A percentile compares a stretch with the other conserved stretches of the same genome.
These are phyloP conservation scores for Aspergillus carbonarius DNA, from an alignment of 2,329 filamentous ascomycete species.

Conservation along the genomic window DNA sequence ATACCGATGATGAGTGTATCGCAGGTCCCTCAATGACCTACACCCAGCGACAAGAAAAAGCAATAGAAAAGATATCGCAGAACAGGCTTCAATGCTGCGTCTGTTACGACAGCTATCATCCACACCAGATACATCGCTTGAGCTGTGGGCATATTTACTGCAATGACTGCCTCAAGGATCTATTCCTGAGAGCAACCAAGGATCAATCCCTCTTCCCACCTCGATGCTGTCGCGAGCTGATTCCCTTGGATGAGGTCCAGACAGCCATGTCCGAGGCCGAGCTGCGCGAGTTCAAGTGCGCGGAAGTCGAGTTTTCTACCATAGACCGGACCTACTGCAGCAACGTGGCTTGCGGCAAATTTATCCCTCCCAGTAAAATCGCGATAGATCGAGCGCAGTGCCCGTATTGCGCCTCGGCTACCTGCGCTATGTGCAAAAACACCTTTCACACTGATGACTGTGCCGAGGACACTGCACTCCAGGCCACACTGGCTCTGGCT, in stretches of 20 bases:
- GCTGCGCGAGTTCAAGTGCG: neutral
- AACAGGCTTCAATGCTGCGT: neutral
- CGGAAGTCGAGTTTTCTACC: conserved; percentile 1
- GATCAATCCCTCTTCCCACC: conserved; percentile 10
- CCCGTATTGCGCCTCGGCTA: neutral
- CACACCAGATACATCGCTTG: neutral
- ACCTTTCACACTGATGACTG: conserved; percentile 3
- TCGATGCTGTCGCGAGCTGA: conserved; percentile 5
- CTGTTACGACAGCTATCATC: neutral
- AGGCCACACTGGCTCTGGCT: conserved; percentile 2
- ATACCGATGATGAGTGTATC: neutral
- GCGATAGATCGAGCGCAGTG: neutral
- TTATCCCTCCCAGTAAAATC: neutral
- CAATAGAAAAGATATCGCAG: neutral
- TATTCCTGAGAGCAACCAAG: neutral
- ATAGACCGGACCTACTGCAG: conserved; percentile 6
- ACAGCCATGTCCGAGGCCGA: neutral
- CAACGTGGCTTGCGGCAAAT: neutral
- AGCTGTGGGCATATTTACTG: conserved; percentile 4
- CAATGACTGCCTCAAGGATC: neutral
- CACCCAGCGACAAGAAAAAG: neutral
- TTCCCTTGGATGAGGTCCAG: neutral
- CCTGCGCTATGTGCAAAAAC: neutral
- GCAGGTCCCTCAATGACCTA: neutral
- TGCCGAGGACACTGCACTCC: neutral